Evolutionary conservation across 2,329 filamentous ascomycete species (phyloP).

Genomic region (Stylonectria norvegica): DNA sequence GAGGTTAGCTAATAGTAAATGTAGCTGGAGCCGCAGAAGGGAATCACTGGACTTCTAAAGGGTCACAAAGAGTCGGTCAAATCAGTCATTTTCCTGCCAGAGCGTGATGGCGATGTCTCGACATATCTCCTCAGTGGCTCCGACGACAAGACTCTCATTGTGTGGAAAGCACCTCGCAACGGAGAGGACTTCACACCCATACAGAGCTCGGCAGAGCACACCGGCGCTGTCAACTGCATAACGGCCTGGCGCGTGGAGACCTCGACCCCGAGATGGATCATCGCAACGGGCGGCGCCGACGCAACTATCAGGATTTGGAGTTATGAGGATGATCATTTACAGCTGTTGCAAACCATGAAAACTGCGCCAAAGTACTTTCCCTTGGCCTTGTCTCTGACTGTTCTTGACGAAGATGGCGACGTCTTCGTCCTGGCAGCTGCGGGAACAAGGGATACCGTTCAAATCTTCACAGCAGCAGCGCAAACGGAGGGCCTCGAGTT

Average conservation of each 20-base stretch:
- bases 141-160: constrained; percentile 70
- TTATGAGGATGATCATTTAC: constrained; percentile 47
- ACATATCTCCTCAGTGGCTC: constrained; percentile 73
- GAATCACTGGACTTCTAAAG: constrained; percentile 64
- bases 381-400: constrained; percentile 66
- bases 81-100: constrained; percentile 72
- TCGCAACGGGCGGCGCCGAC: constrained; percentile 81
- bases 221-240: constrained; percentile 71
- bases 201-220: constrained; percentile 60
- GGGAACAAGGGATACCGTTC: constrained; percentile 78
- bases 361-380: constrained; percentile 80
- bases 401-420: constrained; percentile 50
- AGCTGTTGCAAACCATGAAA: constrained; percentile 66
- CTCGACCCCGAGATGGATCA: constrained; percentile 37
- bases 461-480: constrained; percentile 65
- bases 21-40: constrained; percentile 42
- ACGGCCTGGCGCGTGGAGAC: constrained; percentile 38
- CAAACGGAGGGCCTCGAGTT: constrained; percentile 49
- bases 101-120: constrained; percentile 39
- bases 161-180: constrained; percentile 57
- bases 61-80: constrained; percentile 81
- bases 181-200: constrained; percentile 37
- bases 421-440: constrained; percentile 73
- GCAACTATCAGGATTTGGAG: constrained; percentile 69
- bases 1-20: not conserved